Evolutionary conservation across 352 stramenopile species (phyloP), one percentile per base, ranked within the genome.

Genomic region (Pythium folliculosum): DNA sequence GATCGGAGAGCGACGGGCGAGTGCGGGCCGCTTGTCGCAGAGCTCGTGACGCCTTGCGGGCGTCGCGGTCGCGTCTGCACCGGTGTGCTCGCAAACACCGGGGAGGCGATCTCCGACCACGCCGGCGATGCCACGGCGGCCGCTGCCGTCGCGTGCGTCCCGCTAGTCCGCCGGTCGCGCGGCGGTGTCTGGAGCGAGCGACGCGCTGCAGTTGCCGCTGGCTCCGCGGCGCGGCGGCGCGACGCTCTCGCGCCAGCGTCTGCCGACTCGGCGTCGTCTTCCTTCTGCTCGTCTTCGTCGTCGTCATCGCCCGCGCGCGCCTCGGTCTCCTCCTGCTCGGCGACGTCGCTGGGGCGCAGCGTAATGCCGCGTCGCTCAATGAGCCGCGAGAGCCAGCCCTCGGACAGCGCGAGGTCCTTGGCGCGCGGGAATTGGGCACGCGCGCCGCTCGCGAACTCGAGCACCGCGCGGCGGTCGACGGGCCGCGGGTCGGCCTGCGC

Each of bases 301-400:
- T 43, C 27, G 22, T 21, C 50, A 32, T 17, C 53, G 3, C 48
- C 23, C 53, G 22, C 32, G 23, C 19, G 23, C 21, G 10, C 32
- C 21, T 44, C 51, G 3, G 27, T 32, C 10, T 52, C 27, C 16
- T 62, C 55, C 25, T 61, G 14, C 38, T 52, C 38, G n/a, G 23
- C 30, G 7, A 13, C 52, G 0, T 61, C 54, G 1, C 5, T 38
- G 6, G 16, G 17, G 9, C 48, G 47, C 17, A 65, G 58, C 23
- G 10, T 13, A 21, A 56, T 55, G 23, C 58, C 44, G 10, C 47
- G 48, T 17, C 58, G 17, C n/a, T 44, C 45, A 16, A 65, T 27
- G 12, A 65, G 47, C 21, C 58, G 32, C 25, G 58, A 50, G 27
- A 65, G 58, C 58, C 58, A 65, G 23, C 58, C 58, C 56, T 65